Evolutionary conservation across 2,329 filamentous ascomycete species (phyloP), one percentile per base, ranked within the genome.

Genomic region (Fusarium circinatum): DNA sequence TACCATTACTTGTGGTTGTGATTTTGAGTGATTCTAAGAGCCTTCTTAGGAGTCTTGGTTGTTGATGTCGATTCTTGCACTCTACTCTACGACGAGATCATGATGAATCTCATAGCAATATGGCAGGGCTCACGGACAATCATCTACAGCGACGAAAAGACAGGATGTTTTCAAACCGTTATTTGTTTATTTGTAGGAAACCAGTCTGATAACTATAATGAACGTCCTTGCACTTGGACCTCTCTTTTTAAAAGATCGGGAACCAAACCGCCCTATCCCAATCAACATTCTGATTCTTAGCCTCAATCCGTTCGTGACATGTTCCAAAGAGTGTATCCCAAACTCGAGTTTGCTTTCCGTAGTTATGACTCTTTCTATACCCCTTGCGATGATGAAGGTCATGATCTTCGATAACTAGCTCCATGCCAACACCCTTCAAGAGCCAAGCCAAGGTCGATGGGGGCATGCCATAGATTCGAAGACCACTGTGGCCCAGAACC

Each of bases 291-390:
- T 62, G 32, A 7, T n/a, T 45, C 22, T 26, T 41, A 4, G 62
- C 48, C 11, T 71, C 69, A 24, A 71, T 71, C 1, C 69, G 62
- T 1, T 68, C 67, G 6, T 71, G 69, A 7, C 69, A 71, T 5
- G 69, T 71, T 8, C 69, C 67, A 63, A 71, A 71, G 2, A 73
- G 6, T 6, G 36, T 52, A 47, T 73, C 70, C 70, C 70, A 73
- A 18, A 73, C 52, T 1, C 70, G 51, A 0, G 70, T 73, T 48
- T 73, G 70, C 30, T 73, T 73, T 5, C 70, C 70, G 5, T 73
- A 71, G 20, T 73, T 73, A 12, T 73, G 68, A 34, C 68, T 73
- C 55, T 73, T 71, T 28, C 68, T 58, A n/a, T 63, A 73, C 2
- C 70, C 70, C 36, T 73, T 68, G 1, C 70, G 70, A 30, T 73